These are phyloP conservation scores for Diversispora epigaea DNA, from an alignment of 192 early-diverging fungal species.

Conservation along the genomic window DNA sequence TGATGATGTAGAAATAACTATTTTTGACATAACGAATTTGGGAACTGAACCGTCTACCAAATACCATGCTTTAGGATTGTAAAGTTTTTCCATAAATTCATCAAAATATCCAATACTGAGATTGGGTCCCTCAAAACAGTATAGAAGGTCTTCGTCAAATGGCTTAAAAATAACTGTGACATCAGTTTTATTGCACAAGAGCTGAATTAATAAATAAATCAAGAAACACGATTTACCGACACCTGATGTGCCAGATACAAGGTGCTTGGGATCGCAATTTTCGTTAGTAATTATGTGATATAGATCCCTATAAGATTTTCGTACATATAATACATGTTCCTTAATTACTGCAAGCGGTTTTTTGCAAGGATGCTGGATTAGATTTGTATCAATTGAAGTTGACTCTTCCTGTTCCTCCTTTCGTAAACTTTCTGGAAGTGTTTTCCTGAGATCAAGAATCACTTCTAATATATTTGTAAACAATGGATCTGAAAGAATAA, in stretches of 20 bases:
- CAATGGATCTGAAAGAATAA: slow-evolving; percentile 11
- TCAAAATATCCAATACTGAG: neutral
- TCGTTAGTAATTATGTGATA: neutral
- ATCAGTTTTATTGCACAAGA: neutral
- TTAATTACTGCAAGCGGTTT: slow-evolving; percentile 12
- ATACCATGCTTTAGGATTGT: slow-evolving; percentile 9
- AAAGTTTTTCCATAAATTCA: neutral
- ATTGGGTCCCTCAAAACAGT: slow-evolving; percentile 5
- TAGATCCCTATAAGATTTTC: slow-evolving; percentile 4
- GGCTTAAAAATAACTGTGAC: neutral
- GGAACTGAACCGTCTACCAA: neutral
- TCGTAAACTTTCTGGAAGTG: slow-evolving; percentile 8
- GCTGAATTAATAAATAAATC: slow-evolving; percentile 22
- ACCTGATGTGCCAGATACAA: slow-evolving; percentile 26
- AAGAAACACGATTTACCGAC: slow-evolving; percentile 21
- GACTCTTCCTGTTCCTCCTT: neutral
- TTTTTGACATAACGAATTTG: neutral
- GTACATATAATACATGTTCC: neutral
- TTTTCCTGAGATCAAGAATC: neutral
- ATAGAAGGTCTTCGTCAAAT: neutral
- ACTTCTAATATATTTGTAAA: slow-evolving; percentile 16
- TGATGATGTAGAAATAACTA: slow-evolving; percentile 17
- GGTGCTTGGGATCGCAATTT: neutral
- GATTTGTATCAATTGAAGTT: neutral
- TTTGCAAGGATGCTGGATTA: neutral